Conservation (phyloP, 345 rosid species). For the Melaleuca alternifolia region DNA sequence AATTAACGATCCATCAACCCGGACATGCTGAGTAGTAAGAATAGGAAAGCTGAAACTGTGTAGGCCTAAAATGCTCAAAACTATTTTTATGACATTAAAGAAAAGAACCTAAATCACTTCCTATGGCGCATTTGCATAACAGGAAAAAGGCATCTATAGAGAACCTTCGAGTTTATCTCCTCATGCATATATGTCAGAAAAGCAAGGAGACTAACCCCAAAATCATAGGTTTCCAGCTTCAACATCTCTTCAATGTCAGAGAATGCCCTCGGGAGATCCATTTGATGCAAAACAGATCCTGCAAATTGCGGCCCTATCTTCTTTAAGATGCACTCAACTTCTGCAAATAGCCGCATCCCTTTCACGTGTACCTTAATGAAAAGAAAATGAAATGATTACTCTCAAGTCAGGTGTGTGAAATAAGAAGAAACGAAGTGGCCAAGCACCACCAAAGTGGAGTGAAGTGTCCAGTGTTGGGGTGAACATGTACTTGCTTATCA, state of each 20-base stretch:
- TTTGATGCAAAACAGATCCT: slow-evolving; percentile 35
- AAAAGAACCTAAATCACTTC: neutral
- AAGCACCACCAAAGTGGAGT: neutral
- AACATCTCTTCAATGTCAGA: slow-evolving; percentile 56
- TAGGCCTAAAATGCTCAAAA: neutral
- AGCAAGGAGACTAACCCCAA: slow-evolving; percentile 49
- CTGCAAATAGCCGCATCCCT: slow-evolving; percentile 53
- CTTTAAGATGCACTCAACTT: slow-evolving; percentile 39
- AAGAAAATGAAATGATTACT: neutral
- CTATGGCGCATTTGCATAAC: neutral
- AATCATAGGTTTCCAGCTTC: slow-evolving; percentile 39
- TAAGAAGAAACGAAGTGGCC: neutral
- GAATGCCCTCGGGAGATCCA: slow-evolving; percentile 32
- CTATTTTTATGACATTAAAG: neutral
- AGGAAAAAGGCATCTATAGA: neutral
- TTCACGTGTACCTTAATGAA: slow-evolving; percentile 44
- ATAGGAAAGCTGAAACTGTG: neutral
- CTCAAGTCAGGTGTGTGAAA: neutral
- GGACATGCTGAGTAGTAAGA: neutral
- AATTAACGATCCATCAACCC: neutral
- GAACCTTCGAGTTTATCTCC: neutral
- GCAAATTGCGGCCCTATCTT: slow-evolving; percentile 30
- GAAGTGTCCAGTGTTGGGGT: neutral
- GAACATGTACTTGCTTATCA: neutral
- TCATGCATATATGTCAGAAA: neutral